Evolutionary conservation across 169 alveolate genomes (phyloP).

Genomic region (Cryptosporidium tyzzeri): DNA sequence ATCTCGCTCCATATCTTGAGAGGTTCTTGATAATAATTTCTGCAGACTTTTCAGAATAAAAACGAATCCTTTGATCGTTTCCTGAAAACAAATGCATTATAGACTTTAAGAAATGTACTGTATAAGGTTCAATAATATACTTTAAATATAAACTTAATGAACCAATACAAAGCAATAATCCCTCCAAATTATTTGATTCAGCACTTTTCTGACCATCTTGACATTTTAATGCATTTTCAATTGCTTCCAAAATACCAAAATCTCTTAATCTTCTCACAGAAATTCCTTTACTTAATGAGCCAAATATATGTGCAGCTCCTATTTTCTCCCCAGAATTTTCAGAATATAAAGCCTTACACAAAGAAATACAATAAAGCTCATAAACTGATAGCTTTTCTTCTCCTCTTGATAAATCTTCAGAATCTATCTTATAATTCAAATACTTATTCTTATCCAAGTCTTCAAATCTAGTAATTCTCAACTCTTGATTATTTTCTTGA

Average conservation of each 20-base stretch:
- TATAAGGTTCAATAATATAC: constrained; percentile 38
- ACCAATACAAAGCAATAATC: constrained; percentile 49
- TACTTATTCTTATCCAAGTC: constrained; percentile 9
- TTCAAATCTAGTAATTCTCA: constrained; percentile 4
- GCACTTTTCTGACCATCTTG: background rate
- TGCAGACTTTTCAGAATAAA: constrained; percentile 68
- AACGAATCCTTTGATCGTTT: constrained; percentile 45
- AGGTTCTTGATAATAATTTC: constrained; percentile 66
- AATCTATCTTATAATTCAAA: background rate
- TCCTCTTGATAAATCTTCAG: background rate
- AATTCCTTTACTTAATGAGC: constrained; percentile 37
- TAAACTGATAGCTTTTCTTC: constrained; percentile 19
- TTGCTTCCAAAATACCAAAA: constrained; percentile 22
- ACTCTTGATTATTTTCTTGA: background rate
- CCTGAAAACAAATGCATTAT: constrained; percentile 39
- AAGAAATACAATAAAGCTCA: constrained; percentile 27
- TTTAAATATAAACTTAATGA: constrained; percentile 49
- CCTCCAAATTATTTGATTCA: constrained; percentile 3
- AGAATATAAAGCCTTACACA: constrained; percentile 18
- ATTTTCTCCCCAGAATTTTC: constrained; percentile 5
- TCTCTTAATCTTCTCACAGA: constrained; percentile 18
- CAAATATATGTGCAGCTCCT: constrained; percentile 64
- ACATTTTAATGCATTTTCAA: background rate
- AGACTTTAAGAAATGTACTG: constrained; percentile 1
- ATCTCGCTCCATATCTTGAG: constrained; percentile 73